Conservation (phyloP, 1,284 basidiomycete species). For the Pholiota adiposa region DNA sequence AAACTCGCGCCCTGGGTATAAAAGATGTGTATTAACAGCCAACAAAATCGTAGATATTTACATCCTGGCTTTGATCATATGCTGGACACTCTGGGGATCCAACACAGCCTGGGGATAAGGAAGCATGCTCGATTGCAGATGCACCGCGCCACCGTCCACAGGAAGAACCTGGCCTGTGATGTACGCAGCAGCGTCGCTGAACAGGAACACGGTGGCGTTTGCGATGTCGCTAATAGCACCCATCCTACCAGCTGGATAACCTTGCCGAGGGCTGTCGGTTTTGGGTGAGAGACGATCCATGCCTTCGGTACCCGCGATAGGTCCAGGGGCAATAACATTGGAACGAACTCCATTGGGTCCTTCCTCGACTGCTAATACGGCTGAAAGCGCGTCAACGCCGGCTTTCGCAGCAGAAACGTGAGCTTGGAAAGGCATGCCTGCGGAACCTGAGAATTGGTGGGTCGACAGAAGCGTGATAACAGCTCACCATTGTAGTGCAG, state of each 20-base stretch:
- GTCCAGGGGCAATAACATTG: slow-evolving; percentile 91
- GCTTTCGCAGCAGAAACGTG: slow-evolving; percentile 97
- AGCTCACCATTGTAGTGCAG: slow-evolving; percentile 82
- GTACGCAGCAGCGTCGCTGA: slow-evolving; percentile 85
- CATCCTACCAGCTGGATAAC: slow-evolving; percentile 53
- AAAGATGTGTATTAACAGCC: not conserved
- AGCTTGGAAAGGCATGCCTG: slow-evolving; percentile 87
- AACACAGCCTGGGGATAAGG: slow-evolving; percentile 73
- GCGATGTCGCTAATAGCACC: slow-evolving; percentile 80
- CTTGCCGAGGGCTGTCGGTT: slow-evolving; percentile 38
- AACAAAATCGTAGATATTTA: slow-evolving; percentile 20
- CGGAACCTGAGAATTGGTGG: slow-evolving; percentile 19
- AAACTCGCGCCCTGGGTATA: not conserved
- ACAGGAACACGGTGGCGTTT: slow-evolving; percentile 84
- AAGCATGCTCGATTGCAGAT: slow-evolving; percentile 51
- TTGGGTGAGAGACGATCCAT: slow-evolving; percentile 66
- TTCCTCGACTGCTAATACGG: slow-evolving; percentile 90
- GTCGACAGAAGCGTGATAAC: slow-evolving; percentile 3
- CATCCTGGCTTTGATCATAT: slow-evolving; percentile 44
- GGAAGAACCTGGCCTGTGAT: slow-evolving; percentile 77
- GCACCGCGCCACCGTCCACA: slow-evolving; percentile 71
- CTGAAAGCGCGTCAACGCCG: slow-evolving; percentile 86
- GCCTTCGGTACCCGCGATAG: slow-evolving; percentile 87
- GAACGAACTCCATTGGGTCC: slow-evolving; percentile 93
- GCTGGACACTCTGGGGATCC: slow-evolving; percentile 52